A percentile compares a stretch with the other conserved stretches of the same genome.
Evolutionary conservation across 2,329 filamentous ascomycete species (phyloP).

Genomic region (Taxawa tesnikishii): DNA sequence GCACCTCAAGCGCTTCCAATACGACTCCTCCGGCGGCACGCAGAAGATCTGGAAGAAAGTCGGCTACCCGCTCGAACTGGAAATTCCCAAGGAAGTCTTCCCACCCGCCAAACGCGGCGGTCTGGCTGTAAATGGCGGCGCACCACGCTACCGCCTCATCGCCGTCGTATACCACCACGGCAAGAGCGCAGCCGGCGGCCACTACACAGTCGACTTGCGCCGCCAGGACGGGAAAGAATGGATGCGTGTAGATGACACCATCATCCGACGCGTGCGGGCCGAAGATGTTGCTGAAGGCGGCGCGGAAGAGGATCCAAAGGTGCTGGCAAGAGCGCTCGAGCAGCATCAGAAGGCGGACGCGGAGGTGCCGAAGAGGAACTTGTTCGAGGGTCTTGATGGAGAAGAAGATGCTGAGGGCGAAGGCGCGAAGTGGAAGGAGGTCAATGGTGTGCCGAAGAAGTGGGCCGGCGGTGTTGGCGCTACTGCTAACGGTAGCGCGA

Average conservation of each 20-base stretch:
- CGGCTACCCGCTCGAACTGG: conserved; percentile 85
- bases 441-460: conserved; percentile 50
- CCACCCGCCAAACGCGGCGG: conserved; percentile 60
- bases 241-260: conserved; percentile 90
- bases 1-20: conserved; percentile 95
- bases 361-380: conserved; percentile 46
- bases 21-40: conserved; percentile 74
- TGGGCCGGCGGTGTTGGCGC: conserved; percentile 52
- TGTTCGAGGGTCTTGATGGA: conserved; percentile 58
- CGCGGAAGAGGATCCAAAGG: conserved; percentile 64
- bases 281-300: conserved; percentile 84
- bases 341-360: conserved; percentile 45
- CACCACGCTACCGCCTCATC: conserved; percentile 75
- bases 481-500: conserved; percentile 40
- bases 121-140: conserved; percentile 51
- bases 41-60: conserved; percentile 99
- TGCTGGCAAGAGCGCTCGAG: conserved; percentile 54
- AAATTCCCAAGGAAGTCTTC: conserved; percentile 84
- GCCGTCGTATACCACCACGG: conserved; percentile 95
- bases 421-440: conserved; percentile 67
- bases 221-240: conserved; percentile 92
- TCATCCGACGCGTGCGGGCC: conserved; percentile 70
- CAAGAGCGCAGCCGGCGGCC: conserved; percentile 88
- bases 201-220: conserved; percentile 95
- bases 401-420: conserved; percentile 54